A percentile compares a stretch with the other conserved stretches of the same genome.
Evolutionary conservation across 441 rosid species (phyloP).

Genomic region (Pelargonium citronellum): DNA sequence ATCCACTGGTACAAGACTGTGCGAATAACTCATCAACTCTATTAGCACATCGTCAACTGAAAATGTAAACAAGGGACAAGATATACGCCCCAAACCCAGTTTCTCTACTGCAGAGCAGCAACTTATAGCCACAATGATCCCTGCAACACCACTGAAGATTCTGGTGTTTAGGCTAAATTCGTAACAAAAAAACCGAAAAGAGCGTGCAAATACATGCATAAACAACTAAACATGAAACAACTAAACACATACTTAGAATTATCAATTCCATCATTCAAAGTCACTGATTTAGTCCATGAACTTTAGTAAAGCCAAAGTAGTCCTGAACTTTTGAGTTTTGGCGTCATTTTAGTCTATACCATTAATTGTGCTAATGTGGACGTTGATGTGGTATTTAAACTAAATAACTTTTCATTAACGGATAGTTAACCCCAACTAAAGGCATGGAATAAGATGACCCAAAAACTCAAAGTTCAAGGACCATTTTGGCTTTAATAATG

Average conservation of each 20-base stretch:
- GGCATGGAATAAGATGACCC: no score
- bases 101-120: conserved; percentile 55
- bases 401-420: no score
- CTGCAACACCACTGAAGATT: conserved; percentile 69
- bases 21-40: conserved; percentile 56
- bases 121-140: conserved; percentile 51
- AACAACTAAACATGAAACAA: neutral
- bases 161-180: conserved; percentile 25
- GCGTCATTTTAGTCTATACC: no score
- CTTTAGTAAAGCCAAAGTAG: no score
- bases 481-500: no score
- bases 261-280: neutral
- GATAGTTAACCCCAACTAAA: no score
- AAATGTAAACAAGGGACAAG: conserved; percentile 32
- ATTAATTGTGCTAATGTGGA: no score
- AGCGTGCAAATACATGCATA: conserved; percentile 11
- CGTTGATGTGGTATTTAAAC: no score
- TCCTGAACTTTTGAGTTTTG: no score
- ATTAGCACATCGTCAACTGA: conserved; percentile 35
- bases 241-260: neutral
- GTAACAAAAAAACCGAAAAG: conserved; percentile 2
- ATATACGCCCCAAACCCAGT: conserved; percentile 38
- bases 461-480: no score
- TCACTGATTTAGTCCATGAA: no score
- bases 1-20: conserved; percentile 42